A percentile compares a stretch with the other conserved stretches of the same genome.
phyloP scores from a whole-genome alignment of 257 asterid species.

The Solanum pimpinellifolium region DNA sequence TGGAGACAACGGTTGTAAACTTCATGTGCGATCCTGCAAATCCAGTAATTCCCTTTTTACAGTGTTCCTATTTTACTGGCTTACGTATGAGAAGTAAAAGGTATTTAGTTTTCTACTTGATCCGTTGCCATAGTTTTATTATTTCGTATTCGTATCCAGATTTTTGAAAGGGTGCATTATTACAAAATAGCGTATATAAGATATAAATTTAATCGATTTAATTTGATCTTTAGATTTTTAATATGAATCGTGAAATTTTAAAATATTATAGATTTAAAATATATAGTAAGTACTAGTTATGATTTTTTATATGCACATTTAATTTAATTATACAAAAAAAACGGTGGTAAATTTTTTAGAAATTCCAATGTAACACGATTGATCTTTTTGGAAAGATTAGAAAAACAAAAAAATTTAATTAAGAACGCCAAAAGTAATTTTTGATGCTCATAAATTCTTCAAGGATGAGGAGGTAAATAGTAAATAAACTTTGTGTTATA shows the following conservation, averaged over 20 bases:
- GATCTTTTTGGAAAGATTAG: too few species aligned
- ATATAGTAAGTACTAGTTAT: background rate
- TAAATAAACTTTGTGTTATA: background rate
- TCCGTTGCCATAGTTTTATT: background rate
- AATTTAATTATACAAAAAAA: too few species aligned
- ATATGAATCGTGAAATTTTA: too few species aligned
- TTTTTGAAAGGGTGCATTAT: background rate
- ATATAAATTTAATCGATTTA: too few species aligned
- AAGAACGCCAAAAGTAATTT: background rate
- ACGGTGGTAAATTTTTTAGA: background rate
- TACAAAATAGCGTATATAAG: accelerated
- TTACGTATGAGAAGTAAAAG: background rate
- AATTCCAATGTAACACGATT: too few species aligned
- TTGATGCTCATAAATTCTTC: background rate
- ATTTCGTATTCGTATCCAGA: background rate
- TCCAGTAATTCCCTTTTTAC: background rate
- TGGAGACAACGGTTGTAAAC: background rate
- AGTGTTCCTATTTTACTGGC: background rate
- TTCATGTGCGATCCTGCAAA: background rate
- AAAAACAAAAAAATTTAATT: too few species aligned
- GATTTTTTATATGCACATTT: background rate
- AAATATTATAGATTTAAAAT: too few species aligned
- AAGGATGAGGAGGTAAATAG: background rate
- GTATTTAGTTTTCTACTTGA: background rate
- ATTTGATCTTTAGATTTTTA: too few species aligned